Evolutionary conservation across 495 filamentous ascomycete species (phyloP), one percentile per base, ranked within the genome.

Genomic region (Trichoderma virens): DNA sequence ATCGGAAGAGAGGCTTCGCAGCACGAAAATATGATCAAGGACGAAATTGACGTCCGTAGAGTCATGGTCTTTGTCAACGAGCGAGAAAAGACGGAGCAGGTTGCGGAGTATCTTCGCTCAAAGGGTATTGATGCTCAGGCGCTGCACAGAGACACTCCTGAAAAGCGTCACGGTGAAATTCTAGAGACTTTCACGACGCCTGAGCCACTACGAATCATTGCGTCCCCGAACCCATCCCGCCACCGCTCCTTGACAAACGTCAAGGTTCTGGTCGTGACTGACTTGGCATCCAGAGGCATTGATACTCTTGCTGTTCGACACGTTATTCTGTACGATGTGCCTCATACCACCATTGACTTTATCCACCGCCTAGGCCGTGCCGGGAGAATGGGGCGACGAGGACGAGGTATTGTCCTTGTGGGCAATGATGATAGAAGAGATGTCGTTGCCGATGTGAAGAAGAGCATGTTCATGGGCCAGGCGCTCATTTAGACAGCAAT

Each of bases 21-120:
- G 31, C 75, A 79, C 67, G 83, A 83, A 59, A 76, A 74, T 3
- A 68, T 74, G 9, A 66, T 66, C 5, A 72, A 72, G 20, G 80
- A 69, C 31, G 71, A 76, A 28, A 74, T 76, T n/a, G 87, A 88
- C 62, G 77, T 89, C 23, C 96, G 93, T 77, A 90, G 89, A 62
- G 88, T 98, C 69, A 84, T 98, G 65, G 93, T 98, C 0, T 98
- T 98, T 69, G 95, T 98, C 73, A 98, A 98, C 74, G 91, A 97
- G 80, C 88, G 95, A 32, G 93, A 98, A 70, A 90, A 89, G 67
- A 88, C 94, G 0, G 79, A 83, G 56, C 88, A 92, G 70, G 82
- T 98, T 0, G 87, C 92, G 18, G 74, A 89, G 9, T 98, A 90
- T 74, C 86, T 98, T 0, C 72, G 76, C 11, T 84, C 82, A 23